Percentiles rank a stretch among this genome's conserved stretches.
phyloP scores from a whole-genome alignment of 257 asterid genomes.

The Scutellaria galericulata region DNA sequence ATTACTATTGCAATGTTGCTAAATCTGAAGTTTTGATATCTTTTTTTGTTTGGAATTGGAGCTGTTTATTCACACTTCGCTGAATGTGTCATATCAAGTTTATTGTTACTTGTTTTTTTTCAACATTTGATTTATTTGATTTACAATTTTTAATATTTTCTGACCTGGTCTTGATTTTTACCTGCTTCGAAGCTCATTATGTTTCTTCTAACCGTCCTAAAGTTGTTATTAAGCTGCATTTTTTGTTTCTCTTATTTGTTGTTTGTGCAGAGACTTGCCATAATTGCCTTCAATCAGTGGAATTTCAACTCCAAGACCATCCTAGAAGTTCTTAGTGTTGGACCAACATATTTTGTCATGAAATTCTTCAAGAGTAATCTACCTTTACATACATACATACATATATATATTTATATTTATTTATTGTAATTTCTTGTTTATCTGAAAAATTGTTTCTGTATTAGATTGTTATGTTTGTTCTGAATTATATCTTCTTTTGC shows the following conservation, averaged over 20 bases:
- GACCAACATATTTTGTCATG: no score
- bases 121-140: neutral
- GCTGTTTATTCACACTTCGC: no score
- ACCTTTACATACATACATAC: neutral
- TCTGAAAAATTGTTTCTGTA: neutral
- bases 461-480: constrained; percentile 19
- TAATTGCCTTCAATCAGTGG: no score
- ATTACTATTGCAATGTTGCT: no score
- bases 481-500: neutral
- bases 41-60: no score
- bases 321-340: no score
- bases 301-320: no score
- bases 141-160: neutral
- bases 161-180: neutral
- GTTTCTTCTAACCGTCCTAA: neutral
- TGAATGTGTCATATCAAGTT: no score
- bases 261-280: no score
- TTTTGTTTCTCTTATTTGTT: neutral
- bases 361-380: constrained; percentile 46
- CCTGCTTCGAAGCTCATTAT: neutral
- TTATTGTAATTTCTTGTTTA: constrained; percentile 29
- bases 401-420: neutral
- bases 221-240: neutral
- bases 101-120: no score
- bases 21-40: no score